Evolutionary conservation across 495 filamentous ascomycete genomes (phyloP).

Genomic region (Neohortaea acidophila): DNA sequence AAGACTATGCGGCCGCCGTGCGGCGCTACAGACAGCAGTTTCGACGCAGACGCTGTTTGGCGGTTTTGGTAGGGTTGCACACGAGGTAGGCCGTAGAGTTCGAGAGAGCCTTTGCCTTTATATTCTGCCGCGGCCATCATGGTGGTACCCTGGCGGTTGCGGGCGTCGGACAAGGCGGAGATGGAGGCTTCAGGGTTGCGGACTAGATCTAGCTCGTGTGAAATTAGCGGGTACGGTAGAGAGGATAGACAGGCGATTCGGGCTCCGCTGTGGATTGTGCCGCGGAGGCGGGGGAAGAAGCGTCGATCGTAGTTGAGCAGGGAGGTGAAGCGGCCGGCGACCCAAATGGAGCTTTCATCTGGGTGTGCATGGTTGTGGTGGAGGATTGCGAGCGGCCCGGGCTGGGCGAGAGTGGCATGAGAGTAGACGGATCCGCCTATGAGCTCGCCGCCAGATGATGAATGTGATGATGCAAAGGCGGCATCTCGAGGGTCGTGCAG

Average conservation of each 20-base stretch:
- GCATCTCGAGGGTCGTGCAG: constrained; percentile 58
- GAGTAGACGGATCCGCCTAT: constrained; percentile 18
- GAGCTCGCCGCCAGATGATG: constrained; percentile 27
- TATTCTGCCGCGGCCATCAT: constrained; percentile 87
- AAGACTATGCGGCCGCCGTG: constrained; percentile 78
- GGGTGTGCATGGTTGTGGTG: constrained; percentile 39
- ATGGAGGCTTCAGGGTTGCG: constrained; percentile 33
- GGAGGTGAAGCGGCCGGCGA: constrained; percentile 80
- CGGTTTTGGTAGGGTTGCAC: constrained; percentile 50
- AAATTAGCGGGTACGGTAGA: constrained; percentile 51
- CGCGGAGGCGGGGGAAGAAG: constrained; percentile 63
- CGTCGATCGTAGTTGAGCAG: constrained; percentile 81
- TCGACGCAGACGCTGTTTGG: constrained; percentile 64
- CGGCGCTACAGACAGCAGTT: constrained; percentile 66
- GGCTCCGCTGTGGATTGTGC: constrained; percentile 70
- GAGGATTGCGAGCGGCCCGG: constrained; percentile 67
- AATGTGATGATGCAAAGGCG: constrained; percentile 25
- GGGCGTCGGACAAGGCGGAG: constrained; percentile 36
- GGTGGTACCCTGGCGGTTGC: constrained; percentile 37
- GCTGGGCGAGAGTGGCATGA: constrained; percentile 61
- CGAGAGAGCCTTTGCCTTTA: constrained; percentile 78
- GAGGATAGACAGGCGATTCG: constrained; percentile 62
- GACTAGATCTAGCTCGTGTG: constrained; percentile 38
- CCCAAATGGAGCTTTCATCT: constrained; percentile 49
- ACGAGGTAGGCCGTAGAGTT: constrained; percentile 56